phyloP scores from a whole-genome alignment of 768 basidiomycete species.

The Hygrophorus pudorinus region DNA sequence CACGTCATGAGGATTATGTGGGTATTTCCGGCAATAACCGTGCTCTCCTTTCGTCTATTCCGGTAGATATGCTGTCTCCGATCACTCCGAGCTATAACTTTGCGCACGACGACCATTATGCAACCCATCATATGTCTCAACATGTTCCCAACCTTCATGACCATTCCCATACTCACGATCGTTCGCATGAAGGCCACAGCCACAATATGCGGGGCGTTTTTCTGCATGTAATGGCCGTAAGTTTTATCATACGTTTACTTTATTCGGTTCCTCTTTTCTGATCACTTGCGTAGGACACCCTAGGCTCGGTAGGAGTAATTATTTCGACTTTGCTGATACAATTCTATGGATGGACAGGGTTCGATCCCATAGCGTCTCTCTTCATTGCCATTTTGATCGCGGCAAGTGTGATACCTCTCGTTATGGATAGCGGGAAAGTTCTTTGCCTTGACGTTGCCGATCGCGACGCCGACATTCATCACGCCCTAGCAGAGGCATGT shows the following conservation, averaged over 20 bases:
- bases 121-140: slow-evolving; percentile 25
- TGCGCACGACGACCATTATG: slow-evolving; percentile 28
- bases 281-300: slow-evolving; percentile 55
- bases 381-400: slow-evolving; percentile 95
- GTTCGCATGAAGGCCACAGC: slow-evolving; percentile 74
- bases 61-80: slow-evolving; percentile 33
- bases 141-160: slow-evolving; percentile 37
- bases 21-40: slow-evolving; percentile 14
- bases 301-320: slow-evolving; percentile 97
- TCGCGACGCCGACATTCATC: slow-evolving; percentile 40
- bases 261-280: slow-evolving; percentile 4
- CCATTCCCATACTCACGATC: slow-evolving; percentile 34
- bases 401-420: slow-evolving; percentile 90
- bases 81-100: slow-evolving; percentile 55
- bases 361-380: slow-evolving; percentile 94
- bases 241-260: slow-evolving; percentile 14
- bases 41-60: slow-evolving; percentile 16
- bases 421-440: slow-evolving; percentile 86
- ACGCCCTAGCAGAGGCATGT: slow-evolving; percentile 56
- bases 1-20: slow-evolving; percentile 9
- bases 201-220: slow-evolving; percentile 99
- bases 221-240: slow-evolving; percentile 90
- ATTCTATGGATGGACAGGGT: slow-evolving; percentile 96
- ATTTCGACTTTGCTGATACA: slow-evolving; percentile 93
- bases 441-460: slow-evolving; percentile 80